phyloP scores from a whole-genome alignment of 2,329 filamentous ascomycete genomes.

The Diaporthe sp. region DNA sequence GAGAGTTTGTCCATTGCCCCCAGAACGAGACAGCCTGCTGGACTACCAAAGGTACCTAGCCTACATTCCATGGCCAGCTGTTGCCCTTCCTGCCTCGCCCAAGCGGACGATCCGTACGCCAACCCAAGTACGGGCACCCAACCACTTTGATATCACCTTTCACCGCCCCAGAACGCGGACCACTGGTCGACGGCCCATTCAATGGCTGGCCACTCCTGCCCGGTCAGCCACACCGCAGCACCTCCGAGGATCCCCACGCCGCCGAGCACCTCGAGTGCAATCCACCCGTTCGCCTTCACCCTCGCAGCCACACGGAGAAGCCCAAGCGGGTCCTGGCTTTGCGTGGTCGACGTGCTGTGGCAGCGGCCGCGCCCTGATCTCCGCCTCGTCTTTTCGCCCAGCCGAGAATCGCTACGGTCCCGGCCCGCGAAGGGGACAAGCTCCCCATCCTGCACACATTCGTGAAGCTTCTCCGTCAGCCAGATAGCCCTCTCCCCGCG shows the following conservation, averaged over 20 bases:
- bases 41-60: neutral
- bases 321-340: slow-evolving; percentile 82
- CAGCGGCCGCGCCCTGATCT: slow-evolving; percentile 1
- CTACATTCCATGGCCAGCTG: neutral
- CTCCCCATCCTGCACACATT: slow-evolving; percentile 76
- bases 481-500: slow-evolving; percentile 76
- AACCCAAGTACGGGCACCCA: neutral
- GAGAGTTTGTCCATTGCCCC: slow-evolving; percentile 5
- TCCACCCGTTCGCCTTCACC: slow-evolving; percentile 74
- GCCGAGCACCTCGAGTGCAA: slow-evolving; percentile 80
- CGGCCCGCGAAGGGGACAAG: slow-evolving; percentile 61
- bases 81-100: neutral
- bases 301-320: slow-evolving; percentile 78
- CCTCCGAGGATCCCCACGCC: slow-evolving; percentile 82
- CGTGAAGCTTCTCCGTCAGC: slow-evolving; percentile 76
- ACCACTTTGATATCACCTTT: slow-evolving; percentile 36
- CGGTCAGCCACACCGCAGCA: slow-evolving; percentile 72
- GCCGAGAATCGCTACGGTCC: slow-evolving; percentile 34
- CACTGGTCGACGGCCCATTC: slow-evolving; percentile 49
- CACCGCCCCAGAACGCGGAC: slow-evolving; percentile 49
- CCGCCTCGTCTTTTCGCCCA: slow-evolving; percentile 27
- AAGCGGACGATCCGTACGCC: neutral
- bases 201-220: slow-evolving; percentile 47
- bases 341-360: slow-evolving; percentile 39
- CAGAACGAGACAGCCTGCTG: slow-evolving; percentile 6